Conservation (phyloP, 106 monocot genomes). For the Dendrobium catenatum region DNA sequence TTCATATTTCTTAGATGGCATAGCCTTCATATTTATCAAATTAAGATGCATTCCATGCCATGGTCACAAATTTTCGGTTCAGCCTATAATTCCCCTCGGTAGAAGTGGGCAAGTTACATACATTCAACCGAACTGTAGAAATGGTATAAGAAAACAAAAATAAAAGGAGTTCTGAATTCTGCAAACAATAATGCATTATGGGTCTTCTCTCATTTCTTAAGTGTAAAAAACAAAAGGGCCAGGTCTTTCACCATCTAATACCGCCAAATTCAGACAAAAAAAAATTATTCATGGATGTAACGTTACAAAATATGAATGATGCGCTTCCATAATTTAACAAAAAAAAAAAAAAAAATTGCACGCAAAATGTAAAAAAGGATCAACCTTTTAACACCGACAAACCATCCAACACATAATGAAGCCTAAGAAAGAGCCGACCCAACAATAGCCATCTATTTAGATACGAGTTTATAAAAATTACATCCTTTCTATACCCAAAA, state of each 20-base stretch:
- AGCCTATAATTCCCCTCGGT: not conserved
- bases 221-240: not conserved
- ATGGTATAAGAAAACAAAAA: not conserved
- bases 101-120: not conserved
- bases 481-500: not conserved
- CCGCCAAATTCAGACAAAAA: not conserved
- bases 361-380: not conserved
- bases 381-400: not conserved
- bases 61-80: not conserved
- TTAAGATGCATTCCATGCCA: not conserved
- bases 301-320: not conserved
- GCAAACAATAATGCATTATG: not conserved
- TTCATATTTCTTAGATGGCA: not conserved
- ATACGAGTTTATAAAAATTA: not conserved
- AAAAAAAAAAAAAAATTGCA: no score
- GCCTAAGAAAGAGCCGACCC: not conserved
- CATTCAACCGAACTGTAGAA: no score
- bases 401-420: not conserved
- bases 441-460: not conserved
- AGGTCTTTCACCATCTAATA: not conserved
- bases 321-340: not conserved
- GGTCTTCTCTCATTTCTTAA: not conserved
- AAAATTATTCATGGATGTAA: not conserved
- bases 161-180: not conserved
- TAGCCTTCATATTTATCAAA: not conserved